These are phyloP conservation scores for Hygrocybe coccinea DNA, from an alignment of 768 basidiomycete species.

Conservation along the genomic window DNA sequence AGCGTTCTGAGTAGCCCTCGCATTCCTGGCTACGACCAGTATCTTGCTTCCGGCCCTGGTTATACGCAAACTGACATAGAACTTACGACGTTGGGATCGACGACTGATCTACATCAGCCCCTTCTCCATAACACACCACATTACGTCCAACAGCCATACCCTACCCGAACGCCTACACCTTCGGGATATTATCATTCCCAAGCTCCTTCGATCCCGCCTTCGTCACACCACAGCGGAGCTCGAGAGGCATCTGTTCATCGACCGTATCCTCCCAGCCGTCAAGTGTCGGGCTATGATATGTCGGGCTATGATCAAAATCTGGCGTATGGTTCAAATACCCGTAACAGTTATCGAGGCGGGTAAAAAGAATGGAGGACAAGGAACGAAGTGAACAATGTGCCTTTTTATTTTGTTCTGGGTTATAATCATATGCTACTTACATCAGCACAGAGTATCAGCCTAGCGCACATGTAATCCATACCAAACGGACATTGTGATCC, in stretches of 20 bases:
- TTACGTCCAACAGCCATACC: constrained; percentile 33
- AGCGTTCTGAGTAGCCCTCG: constrained; percentile 26
- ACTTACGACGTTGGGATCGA: constrained; percentile 51
- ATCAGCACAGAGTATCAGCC: no score
- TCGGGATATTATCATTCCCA: constrained; percentile 33
- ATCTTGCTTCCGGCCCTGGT: constrained; percentile 48
- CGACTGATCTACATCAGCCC: constrained; percentile 45
- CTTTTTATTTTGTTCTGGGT: no score
- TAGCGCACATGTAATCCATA: no score
- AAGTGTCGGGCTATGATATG: not conserved
- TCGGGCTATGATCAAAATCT: not conserved
- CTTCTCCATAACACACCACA: constrained; percentile 40
- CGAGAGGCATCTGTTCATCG: constrained; percentile 64
- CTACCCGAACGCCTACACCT: constrained; percentile 29
- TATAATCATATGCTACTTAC: no score
- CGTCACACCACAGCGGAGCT: constrained; percentile 36
- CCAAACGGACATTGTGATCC: no score
- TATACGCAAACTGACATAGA: constrained; percentile 41
- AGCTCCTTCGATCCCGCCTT: constrained; percentile 40
- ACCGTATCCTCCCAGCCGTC: constrained; percentile 35
- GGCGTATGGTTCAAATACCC: not conserved
- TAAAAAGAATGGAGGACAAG: no score
- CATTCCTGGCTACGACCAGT: constrained; percentile 52
- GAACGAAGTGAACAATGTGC: no score
- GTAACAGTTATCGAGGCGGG: not conserved